phyloP scores from a whole-genome alignment of 1,284 basidiomycete genomes.

The Tremellales sp. region DNA sequence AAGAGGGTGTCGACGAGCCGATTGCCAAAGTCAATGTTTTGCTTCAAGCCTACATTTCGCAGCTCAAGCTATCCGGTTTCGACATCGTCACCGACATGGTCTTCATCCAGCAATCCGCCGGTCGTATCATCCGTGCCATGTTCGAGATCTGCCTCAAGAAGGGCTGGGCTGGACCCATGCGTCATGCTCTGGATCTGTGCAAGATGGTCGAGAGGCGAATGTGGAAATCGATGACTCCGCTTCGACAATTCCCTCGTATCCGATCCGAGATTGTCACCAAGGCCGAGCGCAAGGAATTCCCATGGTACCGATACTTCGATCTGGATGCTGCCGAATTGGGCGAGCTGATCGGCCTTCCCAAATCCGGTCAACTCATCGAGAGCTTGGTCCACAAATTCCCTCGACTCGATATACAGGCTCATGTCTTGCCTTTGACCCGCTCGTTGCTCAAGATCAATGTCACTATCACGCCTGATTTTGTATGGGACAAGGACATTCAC shows the following conservation, averaged over 20 bases:
- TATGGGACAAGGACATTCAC: slow-evolving; percentile 94
- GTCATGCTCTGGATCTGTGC: slow-evolving; percentile 86
- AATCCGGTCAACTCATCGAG: slow-evolving; percentile 86
- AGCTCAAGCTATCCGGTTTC: slow-evolving; percentile 92
- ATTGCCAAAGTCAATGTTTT: slow-evolving; percentile 97
- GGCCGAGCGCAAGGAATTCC: slow-evolving; percentile 97
- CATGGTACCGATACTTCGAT: slow-evolving; percentile 95
- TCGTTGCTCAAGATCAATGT: slow-evolving; percentile 83
- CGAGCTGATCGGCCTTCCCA: slow-evolving; percentile 89
- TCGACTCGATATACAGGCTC: slow-evolving; percentile 85
- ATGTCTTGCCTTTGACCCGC: slow-evolving; percentile 89
- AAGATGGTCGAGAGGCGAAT: slow-evolving; percentile 94
- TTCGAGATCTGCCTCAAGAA: slow-evolving; percentile 98
- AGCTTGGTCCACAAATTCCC: slow-evolving; percentile 97
- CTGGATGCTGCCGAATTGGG: slow-evolving; percentile 83
- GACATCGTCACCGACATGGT: slow-evolving; percentile 99
- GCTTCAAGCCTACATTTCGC: slow-evolving; percentile 90
- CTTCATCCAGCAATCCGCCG: slow-evolving; percentile 86
- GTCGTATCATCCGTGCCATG: slow-evolving; percentile 90
- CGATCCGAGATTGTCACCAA: slow-evolving; percentile 75
- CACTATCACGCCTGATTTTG: slow-evolving; percentile 91
- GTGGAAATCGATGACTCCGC: slow-evolving; percentile 98
- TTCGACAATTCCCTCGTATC: slow-evolving; percentile 79
- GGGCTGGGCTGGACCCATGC: slow-evolving; percentile 94
- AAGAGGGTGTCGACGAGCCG: slow-evolving; percentile 93